Evolutionary conservation across 1,139 yeast genomes (phyloP), one percentile per base, ranked within the genome.

Genomic region (Geotrichum candidum): DNA sequence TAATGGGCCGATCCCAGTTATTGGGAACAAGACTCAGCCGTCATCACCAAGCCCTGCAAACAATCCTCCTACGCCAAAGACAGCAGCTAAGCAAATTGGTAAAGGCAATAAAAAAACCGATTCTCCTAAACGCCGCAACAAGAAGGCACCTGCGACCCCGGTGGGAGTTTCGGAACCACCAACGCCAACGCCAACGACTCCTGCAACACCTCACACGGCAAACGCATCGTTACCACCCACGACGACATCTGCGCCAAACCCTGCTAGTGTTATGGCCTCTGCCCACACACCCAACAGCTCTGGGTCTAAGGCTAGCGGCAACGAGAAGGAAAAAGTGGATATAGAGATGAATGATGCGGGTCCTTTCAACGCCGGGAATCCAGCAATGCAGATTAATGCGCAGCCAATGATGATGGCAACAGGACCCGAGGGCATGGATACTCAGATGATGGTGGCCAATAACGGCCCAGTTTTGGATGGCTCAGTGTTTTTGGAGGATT

Each of bases 11-110:
- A 65, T 68, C 29, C n/a, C 45, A 13, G 45, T 38, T 15, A 38
- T 38, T 38, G 45, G 45, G n/a, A 38, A 38, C n/a, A 64, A 70
- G 53, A 69, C 72, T 3, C 72, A 69, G 57, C 74, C 76, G 3
- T 65, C 71, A 29, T 74, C 81, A 1, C 79, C 80, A 7, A 68
- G 70, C 54, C 65, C 70, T 48, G 15, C 45, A 2, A 38, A 10
- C 5, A 72, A 69, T 60, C 80, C 81, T 54, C 75, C 81, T n/a
- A 83, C 82, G 62, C 75, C 80, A 51, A 41, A 33, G 54, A 6
- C 45, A 2, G 5, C n/a, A n/a, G 45, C n/a, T 18, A 38, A 38
- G 18, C 45, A 70, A 68, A 62, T 67, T 66, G 63, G 45, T n/a
- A 38, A 38, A 13, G 45, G 5, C 45, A 13, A n/a, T 38, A 38